Base-by-base conservation (phyloP, 139 green algal species). In the Spirogloea muscicola region DNA sequence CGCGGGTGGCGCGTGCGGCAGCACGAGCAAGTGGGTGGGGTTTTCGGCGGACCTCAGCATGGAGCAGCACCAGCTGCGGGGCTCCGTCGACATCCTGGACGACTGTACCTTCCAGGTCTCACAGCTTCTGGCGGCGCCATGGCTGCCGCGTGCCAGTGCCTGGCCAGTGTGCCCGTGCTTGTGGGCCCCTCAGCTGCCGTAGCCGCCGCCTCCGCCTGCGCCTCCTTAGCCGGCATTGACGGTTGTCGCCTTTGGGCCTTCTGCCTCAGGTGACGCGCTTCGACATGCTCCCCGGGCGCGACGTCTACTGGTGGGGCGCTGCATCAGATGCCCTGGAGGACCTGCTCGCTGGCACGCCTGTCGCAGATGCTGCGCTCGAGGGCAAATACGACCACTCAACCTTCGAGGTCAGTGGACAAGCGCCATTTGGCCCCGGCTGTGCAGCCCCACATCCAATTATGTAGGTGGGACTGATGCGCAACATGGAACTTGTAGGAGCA, bases 221-320 rank as follows among this genome's bases (percentile, higher is more conserved):
- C n/a, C n/a, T n/a, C n/a, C n/a, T n/a, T n/a, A n/a, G n/a, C n/a
- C n/a, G n/a, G n/a, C n/a, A n/a, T n/a, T n/a, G n/a, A n/a, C n/a
- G n/a, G n/a, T n/a, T n/a, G n/a, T n/a, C n/a, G n/a, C n/a, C n/a
- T n/a, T n/a, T n/a, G n/a, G n/a, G n/a, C n/a, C 49, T 7, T 25
- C 40, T 10, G 25, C 39, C 2, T n/a, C 48, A 74, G 65, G 65
- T 74, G 48, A 49, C 49, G 37, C 27, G 33, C 21, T 78, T 79
- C 66, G 71, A 79, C 63, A 79, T 79, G 71, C 18, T 79, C 16
- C 27, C 25, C 6, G 71, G 71, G n/a, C 18, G 49, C 10, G 38
- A 79, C 40, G 72, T 81, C 34, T 81, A 77, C 49, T 81, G 72
- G 72, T 81, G 72, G 72, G 72, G 31, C 16, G 72, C 72, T 29